Base-by-base conservation (phyloP, 2,329 filamentous ascomycete genomes). In the Cytospora chrysosperma region DNA sequence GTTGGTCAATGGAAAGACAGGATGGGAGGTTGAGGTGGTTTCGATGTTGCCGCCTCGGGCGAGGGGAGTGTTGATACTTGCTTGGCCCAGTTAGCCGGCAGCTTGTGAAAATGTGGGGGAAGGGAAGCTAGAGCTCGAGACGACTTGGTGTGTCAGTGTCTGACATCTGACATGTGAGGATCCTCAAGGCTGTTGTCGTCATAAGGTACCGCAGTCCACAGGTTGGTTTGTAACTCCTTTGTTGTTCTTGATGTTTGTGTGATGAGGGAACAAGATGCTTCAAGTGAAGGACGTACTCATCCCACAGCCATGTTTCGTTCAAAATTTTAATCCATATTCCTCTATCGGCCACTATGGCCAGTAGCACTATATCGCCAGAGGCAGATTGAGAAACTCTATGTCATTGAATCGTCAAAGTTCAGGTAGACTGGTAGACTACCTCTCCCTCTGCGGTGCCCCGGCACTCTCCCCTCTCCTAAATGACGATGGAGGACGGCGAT, bases 61-160 rank as follows among this genome's bases (percentile, higher is more conserved):
- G 65, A 66, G 68, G 59, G 63, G 67, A 65, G 59, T 56, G 52
- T 62, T 65, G 54, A 26, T 43, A 54, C 56, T 55, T 62, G 61
- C 56, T 55, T 62, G 61, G 43, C 43, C 51, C 27, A 50, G 21
- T 53, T 55, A 61, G 51, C 50, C 56, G 52, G 53, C 58, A 47
- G 70, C 70, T 71, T 69, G 71, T 72, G 70, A 72, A 71, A 71
- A 69, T 70, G 70, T 69, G 71, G 70, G 67, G 70, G 69, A 70
- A 55, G 34, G 54, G 17, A 59, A 40, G 27, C 24, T 37, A 49
- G 17, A 59, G 51, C 34, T 30, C 27, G 32, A 60, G 57, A 5
- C 28, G 9, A 30, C 28, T n/a, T 50, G 37, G 10, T 7, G 5
- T 43, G 34, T 30, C n/a, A n/a, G n/a, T 50, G 27, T 32, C 50